Evolutionary conservation across 768 basidiomycete genomes (phyloP).

Genomic region (Dentipellis fragilis): DNA sequence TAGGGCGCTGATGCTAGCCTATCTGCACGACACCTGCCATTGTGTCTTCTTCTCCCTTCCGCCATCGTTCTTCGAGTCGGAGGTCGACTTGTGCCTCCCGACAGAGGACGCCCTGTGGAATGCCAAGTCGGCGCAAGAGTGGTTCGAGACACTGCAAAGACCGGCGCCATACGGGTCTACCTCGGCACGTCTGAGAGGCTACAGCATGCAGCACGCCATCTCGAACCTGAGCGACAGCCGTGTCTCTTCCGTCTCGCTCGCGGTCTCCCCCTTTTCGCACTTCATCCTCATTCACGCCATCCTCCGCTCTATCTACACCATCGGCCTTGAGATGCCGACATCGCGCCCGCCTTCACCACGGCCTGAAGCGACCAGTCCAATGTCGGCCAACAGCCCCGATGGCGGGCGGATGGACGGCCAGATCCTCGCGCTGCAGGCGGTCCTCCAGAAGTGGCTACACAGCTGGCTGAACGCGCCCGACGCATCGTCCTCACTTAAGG

Average conservation of each 20-base stretch:
- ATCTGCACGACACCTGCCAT: slow-evolving; percentile 40
- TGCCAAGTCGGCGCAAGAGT: slow-evolving; percentile 33
- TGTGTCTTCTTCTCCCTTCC: slow-evolving; percentile 37
- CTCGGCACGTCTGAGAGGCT: slow-evolving; percentile 7
- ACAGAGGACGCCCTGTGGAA: slow-evolving; percentile 42
- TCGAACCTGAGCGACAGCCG: slow-evolving; percentile 9
- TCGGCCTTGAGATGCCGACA: neutral
- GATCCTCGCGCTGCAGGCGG: slow-evolving; percentile 29
- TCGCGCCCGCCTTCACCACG: neutral
- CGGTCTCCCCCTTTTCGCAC: slow-evolving; percentile 12
- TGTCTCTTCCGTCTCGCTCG: slow-evolving; percentile 1
- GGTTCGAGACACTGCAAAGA: slow-evolving; percentile 31
- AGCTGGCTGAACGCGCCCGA: slow-evolving; percentile 27
- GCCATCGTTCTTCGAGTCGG: slow-evolving; percentile 33
- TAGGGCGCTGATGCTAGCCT: slow-evolving; percentile 25
- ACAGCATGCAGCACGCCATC: slow-evolving; percentile 7
- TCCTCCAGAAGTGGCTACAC: slow-evolving; percentile 43
- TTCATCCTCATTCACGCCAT: slow-evolving; percentile 18
- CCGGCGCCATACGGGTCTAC: slow-evolving; percentile 20
- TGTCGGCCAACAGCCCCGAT: neutral
- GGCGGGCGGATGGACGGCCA: slow-evolving; percentile 6
- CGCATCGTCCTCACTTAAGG: slow-evolving; percentile 4
- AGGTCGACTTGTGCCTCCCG: slow-evolving; percentile 37
- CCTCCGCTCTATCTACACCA: slow-evolving; percentile 10
- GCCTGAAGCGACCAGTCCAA: neutral